These are phyloP conservation scores for Dictyostelium firmibasis DNA, from an alignment of 78 protist species.

Conservation along the genomic window DNA sequence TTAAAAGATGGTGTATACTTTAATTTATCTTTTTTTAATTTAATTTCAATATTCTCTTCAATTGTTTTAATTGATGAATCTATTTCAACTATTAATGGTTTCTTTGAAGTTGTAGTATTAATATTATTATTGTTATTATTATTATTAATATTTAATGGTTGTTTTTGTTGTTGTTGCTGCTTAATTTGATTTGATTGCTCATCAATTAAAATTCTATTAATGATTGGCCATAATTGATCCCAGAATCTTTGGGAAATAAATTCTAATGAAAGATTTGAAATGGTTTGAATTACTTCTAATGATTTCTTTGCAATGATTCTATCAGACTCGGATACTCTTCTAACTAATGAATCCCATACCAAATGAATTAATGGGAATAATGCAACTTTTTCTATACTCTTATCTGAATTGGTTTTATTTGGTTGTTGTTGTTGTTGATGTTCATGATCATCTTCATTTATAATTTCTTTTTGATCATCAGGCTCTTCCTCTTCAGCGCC, in stretches of 20 bases:
- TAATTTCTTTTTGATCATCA: not conserved
- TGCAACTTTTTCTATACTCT: conserved; percentile 38
- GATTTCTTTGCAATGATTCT: not conserved
- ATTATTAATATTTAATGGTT: not conserved
- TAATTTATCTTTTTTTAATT: not conserved
- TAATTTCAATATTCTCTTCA: not conserved
- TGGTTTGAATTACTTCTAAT: conserved; percentile 34
- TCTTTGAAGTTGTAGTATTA: not conserved
- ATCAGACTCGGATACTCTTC: conserved; percentile 24
- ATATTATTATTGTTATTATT: not conserved
- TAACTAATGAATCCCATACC: conserved; percentile 46
- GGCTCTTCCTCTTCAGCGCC: conserved; percentile 14
- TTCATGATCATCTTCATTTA: not conserved
- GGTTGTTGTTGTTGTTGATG: not conserved
- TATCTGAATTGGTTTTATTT: not conserved
- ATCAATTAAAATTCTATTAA: not conserved
- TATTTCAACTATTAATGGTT: not conserved
- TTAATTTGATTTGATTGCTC: conserved; percentile 14
- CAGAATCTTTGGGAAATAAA: conserved; percentile 58
- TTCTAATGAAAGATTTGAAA: conserved; percentile 25
- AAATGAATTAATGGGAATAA: conserved; percentile 53
- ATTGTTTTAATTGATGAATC: not conserved
- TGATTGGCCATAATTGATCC: conserved; percentile 53
- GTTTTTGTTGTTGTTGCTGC: not conserved
- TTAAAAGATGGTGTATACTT: conserved; percentile 9